Conservation (phyloP, 306 rosid species). For the Geum urbanum region DNA sequence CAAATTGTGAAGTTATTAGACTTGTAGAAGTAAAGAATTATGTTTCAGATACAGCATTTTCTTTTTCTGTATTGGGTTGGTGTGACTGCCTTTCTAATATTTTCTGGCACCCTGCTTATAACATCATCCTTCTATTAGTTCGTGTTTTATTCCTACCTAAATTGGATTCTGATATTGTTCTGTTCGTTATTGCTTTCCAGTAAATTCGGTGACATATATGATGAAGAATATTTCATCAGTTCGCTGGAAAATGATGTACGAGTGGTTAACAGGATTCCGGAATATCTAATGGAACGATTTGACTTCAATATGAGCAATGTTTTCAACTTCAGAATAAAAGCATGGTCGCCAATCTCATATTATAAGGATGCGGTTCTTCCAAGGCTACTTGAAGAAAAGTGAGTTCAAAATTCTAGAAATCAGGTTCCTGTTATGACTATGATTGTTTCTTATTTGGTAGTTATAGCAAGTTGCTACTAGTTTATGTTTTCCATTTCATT, state of each 20-base stretch:
- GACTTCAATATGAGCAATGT: conserved; percentile 88
- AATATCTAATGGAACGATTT: conserved; percentile 88
- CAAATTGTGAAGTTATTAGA: neutral
- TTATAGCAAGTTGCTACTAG: conserved; percentile 2
- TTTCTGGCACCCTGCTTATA: neutral
- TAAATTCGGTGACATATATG: conserved; percentile 86
- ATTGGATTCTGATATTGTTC: conserved; percentile 29
- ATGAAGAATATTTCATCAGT: conserved; percentile 68
- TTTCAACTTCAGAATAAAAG: conserved; percentile 93
- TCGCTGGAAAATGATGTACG: conserved; percentile 74
- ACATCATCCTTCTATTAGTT: neutral
- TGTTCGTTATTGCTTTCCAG: conserved; percentile 38
- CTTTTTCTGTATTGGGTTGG: neutral
- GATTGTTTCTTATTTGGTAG: neutral
- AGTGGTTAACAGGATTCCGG: conserved; percentile 78
- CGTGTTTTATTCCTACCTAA: conserved; percentile 10
- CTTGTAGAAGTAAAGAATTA: no score
- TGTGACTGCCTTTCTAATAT: neutral
- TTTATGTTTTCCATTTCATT: neutral
- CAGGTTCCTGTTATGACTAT: conserved; percentile 2
- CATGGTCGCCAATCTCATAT: conserved; percentile 80
- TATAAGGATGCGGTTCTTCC: conserved; percentile 85
- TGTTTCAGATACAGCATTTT: neutral
- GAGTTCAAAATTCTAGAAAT: conserved; percentile 46
- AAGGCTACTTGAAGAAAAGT: conserved; percentile 90